Evolutionary conservation across 1,284 basidiomycete species (phyloP).

Genomic region (Salmacisia buchloeana): DNA sequence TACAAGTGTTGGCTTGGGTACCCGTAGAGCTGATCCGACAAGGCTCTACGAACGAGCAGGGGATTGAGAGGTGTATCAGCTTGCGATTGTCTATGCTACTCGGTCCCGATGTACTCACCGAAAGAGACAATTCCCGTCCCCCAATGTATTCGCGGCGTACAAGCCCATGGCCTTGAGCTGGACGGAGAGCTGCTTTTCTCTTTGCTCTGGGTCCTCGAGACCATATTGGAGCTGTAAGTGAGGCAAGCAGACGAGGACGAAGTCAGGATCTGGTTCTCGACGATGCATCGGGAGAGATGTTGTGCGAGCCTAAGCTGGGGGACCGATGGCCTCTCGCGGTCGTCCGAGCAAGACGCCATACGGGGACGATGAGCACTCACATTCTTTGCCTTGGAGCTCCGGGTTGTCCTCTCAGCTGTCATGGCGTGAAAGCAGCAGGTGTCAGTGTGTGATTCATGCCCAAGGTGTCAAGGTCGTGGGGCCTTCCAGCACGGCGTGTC

Average conservation of each 20-base stretch:
- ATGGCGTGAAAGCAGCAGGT: background rate
- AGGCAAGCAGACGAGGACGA: background rate
- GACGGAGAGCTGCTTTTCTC: constrained; percentile 35
- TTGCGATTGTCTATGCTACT: background rate
- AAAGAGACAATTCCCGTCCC: constrained; percentile 49
- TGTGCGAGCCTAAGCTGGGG: constrained; percentile 2
- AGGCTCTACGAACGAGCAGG: constrained; percentile 36
- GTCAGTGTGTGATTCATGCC: background rate
- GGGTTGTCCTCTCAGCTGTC: background rate
- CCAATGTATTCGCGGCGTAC: constrained; percentile 46
- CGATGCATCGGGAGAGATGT: background rate
- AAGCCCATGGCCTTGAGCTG: constrained; percentile 44
- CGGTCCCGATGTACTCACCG: constrained; percentile 17
- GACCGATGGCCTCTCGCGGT: background rate
- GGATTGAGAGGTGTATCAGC: too few species aligned
- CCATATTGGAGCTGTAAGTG: constrained; percentile 22
- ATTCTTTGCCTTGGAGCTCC: constrained; percentile 9
- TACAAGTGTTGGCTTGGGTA: constrained; percentile 61
- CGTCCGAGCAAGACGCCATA: background rate
- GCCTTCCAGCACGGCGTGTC: too few species aligned
- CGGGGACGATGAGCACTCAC: background rate
- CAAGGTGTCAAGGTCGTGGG: too few species aligned
- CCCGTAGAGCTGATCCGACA: constrained; percentile 65
- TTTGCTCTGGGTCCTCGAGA: constrained; percentile 40
- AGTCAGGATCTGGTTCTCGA: background rate